Conservation (phyloP, 805 yeast genomes). For the Lachancea lanzarotensis region DNA sequence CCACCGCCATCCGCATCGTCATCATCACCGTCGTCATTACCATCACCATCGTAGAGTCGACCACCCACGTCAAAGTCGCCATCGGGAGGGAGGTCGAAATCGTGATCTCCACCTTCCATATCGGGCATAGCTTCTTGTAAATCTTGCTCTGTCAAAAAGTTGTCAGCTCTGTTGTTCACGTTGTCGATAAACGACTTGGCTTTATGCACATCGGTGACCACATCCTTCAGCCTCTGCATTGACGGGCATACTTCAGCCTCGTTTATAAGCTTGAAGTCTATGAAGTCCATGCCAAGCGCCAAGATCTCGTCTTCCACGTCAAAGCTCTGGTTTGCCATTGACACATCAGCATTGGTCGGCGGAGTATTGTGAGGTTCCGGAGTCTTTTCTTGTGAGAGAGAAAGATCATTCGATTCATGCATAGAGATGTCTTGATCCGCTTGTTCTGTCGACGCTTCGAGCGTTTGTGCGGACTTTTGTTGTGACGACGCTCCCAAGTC, state of each 20-base stretch:
- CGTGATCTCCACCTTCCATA: conserved; percentile 17
- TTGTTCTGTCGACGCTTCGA: not conserved
- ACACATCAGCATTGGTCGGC: not conserved
- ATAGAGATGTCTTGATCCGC: not conserved
- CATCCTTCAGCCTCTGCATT: conserved; percentile 50
- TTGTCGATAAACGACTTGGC: conserved; percentile 43
- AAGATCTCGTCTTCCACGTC: conserved; percentile 29
- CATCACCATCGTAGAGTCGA: conserved; percentile 9
- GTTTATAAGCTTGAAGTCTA: conserved; percentile 27
- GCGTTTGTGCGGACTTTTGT: conserved; percentile 19
- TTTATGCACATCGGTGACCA: conserved; percentile 47
- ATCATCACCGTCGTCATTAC: conserved; percentile 11
- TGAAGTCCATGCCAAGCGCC: conserved; percentile 31
- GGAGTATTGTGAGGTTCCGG: conserved; percentile 8
- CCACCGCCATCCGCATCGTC: conserved; percentile 13
- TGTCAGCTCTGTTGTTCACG: conserved; percentile 33
- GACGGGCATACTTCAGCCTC: conserved; percentile 61
- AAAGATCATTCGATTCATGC: conserved; percentile 5
- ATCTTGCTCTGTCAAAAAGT: conserved; percentile 28
- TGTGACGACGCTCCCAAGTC: too few relatives aligned
- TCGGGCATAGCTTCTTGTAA: conserved; percentile 28
- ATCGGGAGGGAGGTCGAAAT: conserved; percentile 12
- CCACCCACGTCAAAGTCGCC: conserved; percentile 13
- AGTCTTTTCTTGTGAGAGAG: not conserved
- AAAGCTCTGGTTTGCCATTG: not conserved